Base-by-base conservation (phyloP, 1,284 basidiomycete species). In the Tetrapyrgos nigripes region DNA sequence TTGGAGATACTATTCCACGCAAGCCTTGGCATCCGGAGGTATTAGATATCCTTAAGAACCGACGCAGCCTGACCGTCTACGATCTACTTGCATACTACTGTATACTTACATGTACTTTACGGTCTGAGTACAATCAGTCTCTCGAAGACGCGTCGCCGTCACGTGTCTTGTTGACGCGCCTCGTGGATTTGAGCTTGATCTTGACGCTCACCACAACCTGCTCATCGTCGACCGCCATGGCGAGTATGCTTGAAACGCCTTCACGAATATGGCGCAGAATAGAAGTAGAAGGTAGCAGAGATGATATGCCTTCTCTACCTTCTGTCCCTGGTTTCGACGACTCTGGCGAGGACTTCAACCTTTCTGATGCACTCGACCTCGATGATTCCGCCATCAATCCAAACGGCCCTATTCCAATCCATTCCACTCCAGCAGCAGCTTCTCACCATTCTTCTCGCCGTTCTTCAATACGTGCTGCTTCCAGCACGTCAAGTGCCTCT, bases 201-300 rank as follows among this genome's bases (percentile, higher is more conserved):
- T 44, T 27, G 13, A 37, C 51, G 31, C 35, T 37, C 14, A 43
- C 35, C n/a, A 44, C 52, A 26, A 53, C 37, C 8, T 14, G 14
- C 14, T 33, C 31, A 8, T 8, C 31, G 37, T 40, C n/a, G n/a
- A n/a, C 44, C 17, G 50, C 28, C 53, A 81, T 81, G 79, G 74
- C 78, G 68, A 76, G 77, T 3, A 71, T 83, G 72, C 79, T 90
- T 9, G 91, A 93, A 72, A 93, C 91, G 9, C 91, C 91, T 0
- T 92, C 91, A 28, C 79, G 90, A 50, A 86, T 93, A 67, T 90
- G 87, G 88, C 81, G 91, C 26, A 83, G 91, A 51, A 92, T 93
- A 48, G 83, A 92, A 70, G 86, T 80, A 2, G 79, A 81, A 14
- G 88, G 91, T 64, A 84, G 83, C 55, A 73, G 76, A 62, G 90